Base-by-base conservation (phyloP, 2,329 filamentous ascomycete species). In the Epichloe bromicola region DNA sequence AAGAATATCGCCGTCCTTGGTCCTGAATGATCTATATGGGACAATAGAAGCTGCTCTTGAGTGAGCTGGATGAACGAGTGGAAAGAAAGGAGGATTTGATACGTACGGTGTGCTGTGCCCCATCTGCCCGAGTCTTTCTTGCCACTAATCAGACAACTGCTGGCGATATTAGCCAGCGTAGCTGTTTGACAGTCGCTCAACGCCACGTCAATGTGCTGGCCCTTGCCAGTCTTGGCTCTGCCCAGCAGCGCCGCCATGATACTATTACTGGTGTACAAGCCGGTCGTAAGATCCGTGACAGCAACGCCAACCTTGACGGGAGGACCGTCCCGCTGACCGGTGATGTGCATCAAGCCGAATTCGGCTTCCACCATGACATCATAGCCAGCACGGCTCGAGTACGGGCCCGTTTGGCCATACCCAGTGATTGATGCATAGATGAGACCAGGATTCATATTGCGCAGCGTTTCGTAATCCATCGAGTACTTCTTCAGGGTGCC, bases 301-400 rank as follows among this genome's bases (percentile, higher is more conserved):
- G 93, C 93, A 3, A 98, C 93, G 17, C 93, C 93, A 2, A 98
- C 93, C 70, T 98, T 98, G 39, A 96, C 93, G 0, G 93, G 93
- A 2, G 89, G 85, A 0, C 91, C 89, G 60, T 95, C 86, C 51
- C 90, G 78, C 54, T 79, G 79, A 34, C 93, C 93, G 0, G 93
- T 98, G 60, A 98, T 97, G 69, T 98, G 93, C 93, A 98, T 98
- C 51, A 98, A 71, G 1, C 93, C 93, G 70, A 98, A 90, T 65
- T 97, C 93, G 53, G 93, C 93, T 72, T 98, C 93, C 11, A 98
- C 91, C 91, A 98, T 98, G 58, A 98, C 93, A 68, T 98, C 93
- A 74, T 98, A 98, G 4, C 93, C 93, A 3, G 93, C 89, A 14
- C 93, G 79, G 56, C 82, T 79, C 5, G 84, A 81, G 67, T 95